Conservation (phyloP, 768 basidiomycete species). For the Suillus americanus region DNA sequence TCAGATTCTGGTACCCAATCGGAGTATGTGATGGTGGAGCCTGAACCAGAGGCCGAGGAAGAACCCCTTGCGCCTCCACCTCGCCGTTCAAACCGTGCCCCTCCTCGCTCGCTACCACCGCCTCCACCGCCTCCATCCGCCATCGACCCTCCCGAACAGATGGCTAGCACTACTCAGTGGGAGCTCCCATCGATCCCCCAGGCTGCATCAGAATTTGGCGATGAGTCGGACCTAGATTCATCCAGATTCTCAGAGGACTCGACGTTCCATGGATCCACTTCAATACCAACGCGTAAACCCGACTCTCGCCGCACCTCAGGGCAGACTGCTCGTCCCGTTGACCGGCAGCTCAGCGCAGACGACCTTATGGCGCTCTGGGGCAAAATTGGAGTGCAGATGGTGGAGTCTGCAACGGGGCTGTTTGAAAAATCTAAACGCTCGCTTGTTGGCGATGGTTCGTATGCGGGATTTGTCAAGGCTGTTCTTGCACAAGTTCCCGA, state of each 20-base stretch:
- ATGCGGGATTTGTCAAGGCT: conserved; percentile 71
- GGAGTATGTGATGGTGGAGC: conserved; percentile 67
- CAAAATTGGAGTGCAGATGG: conserved; percentile 72
- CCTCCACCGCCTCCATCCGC: conserved; percentile 40
- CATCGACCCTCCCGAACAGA: conserved; percentile 31
- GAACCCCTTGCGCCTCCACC: conserved; percentile 40
- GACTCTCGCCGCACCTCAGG: conserved; percentile 10
- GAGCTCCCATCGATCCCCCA: conserved; percentile 64
- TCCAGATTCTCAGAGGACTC: conserved; percentile 66
- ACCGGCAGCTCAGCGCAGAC: conserved; percentile 50
- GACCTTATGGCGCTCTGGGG: conserved; percentile 72
- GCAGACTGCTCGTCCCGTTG: conserved; percentile 22
- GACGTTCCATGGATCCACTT: conserved; percentile 30
- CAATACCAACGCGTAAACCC: conserved; percentile 23
- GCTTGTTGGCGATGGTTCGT: conserved; percentile 83
- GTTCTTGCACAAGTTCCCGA: conserved; percentile 68
- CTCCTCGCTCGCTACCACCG: conserved; percentile 22
- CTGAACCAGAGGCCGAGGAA: conserved; percentile 39
- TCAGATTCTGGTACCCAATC: conserved; percentile 28
- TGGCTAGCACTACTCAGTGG: conserved; percentile 53
- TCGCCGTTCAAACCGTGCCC: conserved; percentile 30
- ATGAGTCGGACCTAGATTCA: conserved; percentile 48
- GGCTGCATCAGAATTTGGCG: conserved; percentile 53
- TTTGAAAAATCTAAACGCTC: conserved; percentile 75
- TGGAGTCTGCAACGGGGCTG: conserved; percentile 64